A percentile compares a stretch with the other conserved stretches of the same genome.
phyloP scores from a whole-genome alignment of 257 asterid species.

The Plectranthus barbatus region DNA sequence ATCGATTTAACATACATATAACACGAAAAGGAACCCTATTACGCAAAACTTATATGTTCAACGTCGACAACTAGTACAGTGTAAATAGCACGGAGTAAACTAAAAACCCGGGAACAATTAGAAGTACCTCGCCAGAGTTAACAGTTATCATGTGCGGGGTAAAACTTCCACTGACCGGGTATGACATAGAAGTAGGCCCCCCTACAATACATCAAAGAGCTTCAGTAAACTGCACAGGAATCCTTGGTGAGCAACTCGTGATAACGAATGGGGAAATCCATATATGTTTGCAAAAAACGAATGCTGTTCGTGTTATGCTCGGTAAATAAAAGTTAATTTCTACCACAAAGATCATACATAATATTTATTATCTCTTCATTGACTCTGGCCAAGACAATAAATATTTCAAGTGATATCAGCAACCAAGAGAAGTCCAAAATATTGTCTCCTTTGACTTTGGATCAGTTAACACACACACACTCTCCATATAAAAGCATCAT shows the following conservation, averaged over 20 bases:
- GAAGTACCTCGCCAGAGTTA: slow-evolving; percentile 70
- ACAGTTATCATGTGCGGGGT: slow-evolving; percentile 72
- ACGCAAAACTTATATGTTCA: neutral
- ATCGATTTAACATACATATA: neutral
- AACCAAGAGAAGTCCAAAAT: neutral
- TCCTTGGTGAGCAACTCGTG: neutral
- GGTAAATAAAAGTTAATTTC: neutral
- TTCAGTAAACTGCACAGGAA: neutral
- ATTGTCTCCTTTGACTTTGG: neutral
- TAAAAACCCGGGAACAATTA: neutral
- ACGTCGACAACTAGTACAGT: neutral
- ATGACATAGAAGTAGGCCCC: slow-evolving; percentile 18
- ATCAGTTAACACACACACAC: neutral
- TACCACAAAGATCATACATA: neutral
- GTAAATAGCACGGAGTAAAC: neutral
- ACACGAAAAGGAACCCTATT: neutral
- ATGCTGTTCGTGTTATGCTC: neutral
- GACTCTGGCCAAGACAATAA: neutral
- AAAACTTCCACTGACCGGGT: slow-evolving; percentile 57
- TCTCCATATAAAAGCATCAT: too few species aligned
- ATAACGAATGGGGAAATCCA: neutral
- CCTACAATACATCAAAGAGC: slow-evolving; percentile 28
- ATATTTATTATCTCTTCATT: slow-evolving; percentile 4
- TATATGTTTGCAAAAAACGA: neutral
- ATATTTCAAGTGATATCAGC: neutral